phyloP scores from a whole-genome alignment of 306 rosid species.

The Alnus rubra region DNA sequence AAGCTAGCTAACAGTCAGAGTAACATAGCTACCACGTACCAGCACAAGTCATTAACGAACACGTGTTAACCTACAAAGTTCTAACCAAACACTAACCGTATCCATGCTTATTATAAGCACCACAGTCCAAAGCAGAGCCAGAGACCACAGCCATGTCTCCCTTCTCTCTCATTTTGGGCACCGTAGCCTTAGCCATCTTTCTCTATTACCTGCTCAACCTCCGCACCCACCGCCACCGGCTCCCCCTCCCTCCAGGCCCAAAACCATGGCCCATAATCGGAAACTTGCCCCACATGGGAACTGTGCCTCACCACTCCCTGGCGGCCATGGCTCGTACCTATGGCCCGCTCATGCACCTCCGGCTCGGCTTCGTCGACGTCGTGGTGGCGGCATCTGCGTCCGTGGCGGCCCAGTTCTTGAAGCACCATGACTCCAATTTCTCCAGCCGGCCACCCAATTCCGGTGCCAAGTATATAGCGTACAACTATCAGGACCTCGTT shows the following conservation, averaged over 20 bases:
- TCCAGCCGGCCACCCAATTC: slow-evolving; percentile 79
- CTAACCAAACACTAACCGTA: too few relatives aligned
- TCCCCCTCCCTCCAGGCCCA: slow-evolving; percentile 75
- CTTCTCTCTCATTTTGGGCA: slow-evolving; percentile 12
- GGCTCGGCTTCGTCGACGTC: slow-evolving; percentile 60
- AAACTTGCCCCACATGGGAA: slow-evolving; percentile 74
- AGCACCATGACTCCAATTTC: slow-evolving; percentile 69
- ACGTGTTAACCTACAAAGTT: too few relatives aligned
- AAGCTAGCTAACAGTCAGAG: too few relatives aligned
- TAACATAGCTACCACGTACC: too few relatives aligned
- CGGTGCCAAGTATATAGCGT: slow-evolving; percentile 66
- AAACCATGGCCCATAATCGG: slow-evolving; percentile 84
- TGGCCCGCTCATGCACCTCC: slow-evolving; percentile 81
- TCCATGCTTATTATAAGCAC: too few relatives aligned
- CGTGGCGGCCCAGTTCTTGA: slow-evolving; percentile 69
- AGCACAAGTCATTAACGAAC: too few relatives aligned
- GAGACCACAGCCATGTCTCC: slow-evolving; percentile 28
- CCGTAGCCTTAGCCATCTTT: slow-evolving; percentile 23
- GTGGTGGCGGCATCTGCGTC: slow-evolving; percentile 75
- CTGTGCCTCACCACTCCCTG: slow-evolving; percentile 66
- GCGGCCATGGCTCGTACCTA: slow-evolving; percentile 53
- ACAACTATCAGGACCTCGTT: slow-evolving; percentile 78
- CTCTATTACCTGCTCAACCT: slow-evolving; percentile 25
- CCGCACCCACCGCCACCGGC: not conserved
- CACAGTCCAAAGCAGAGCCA: not conserved